Percentiles rank a stretch among this genome's conserved stretches.
Evolutionary conservation across 2,329 filamentous ascomycete genomes (phyloP).

Genomic region (Acrocalymma vagum): DNA sequence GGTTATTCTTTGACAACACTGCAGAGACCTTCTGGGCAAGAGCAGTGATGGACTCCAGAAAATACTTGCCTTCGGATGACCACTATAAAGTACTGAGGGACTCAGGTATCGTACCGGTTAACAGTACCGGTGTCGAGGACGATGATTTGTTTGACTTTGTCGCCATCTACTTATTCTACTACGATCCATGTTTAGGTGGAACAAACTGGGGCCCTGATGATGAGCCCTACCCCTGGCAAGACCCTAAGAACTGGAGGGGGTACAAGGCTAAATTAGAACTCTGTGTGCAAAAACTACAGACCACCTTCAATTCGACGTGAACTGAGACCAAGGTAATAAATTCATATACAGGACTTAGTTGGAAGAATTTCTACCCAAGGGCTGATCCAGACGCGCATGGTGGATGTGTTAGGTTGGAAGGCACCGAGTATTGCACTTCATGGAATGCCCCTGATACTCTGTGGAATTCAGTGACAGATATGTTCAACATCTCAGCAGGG

Average conservation of each 20-base stretch:
- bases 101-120: too few species aligned
- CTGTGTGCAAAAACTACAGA: not conserved
- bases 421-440: too few species aligned
- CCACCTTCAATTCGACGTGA: not conserved
- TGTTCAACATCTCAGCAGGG: too few species aligned
- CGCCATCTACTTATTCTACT: conserved; percentile 7
- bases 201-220: not conserved
- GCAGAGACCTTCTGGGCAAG: conserved; percentile 4
- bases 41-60: not conserved
- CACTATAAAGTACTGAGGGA: too few species aligned
- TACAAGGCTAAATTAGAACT: conserved; percentile 2
- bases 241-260: conserved; percentile 1
- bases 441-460: too few species aligned
- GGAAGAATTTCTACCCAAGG: too few species aligned
- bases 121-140: not conserved
- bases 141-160: too few species aligned
- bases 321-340: conserved; percentile 2
- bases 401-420: too few species aligned
- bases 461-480: too few species aligned
- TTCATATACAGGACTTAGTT: not conserved
- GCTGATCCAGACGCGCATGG: too few species aligned
- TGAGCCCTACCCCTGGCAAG: not conserved
- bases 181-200: conserved; percentile 3
- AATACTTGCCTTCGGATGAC: not conserved
- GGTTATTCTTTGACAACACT: not conserved